A percentile compares a stretch with the other conserved stretches of the same genome.
phyloP scores from a whole-genome alignment of 108 stramenopile genomes.

The Phaeodactylum tricornutum region DNA sequence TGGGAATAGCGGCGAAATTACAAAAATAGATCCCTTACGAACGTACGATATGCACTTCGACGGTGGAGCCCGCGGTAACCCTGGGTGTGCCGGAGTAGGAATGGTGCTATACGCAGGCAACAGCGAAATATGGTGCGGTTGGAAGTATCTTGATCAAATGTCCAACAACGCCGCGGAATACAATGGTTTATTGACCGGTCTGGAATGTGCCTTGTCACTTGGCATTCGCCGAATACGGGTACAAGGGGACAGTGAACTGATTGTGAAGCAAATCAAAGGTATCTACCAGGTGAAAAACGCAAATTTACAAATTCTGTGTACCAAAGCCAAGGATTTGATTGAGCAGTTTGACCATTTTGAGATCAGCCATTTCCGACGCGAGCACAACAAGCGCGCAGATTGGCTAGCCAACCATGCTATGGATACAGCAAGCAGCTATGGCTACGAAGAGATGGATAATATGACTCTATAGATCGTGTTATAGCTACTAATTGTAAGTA shows the following conservation, averaged over 20 bases:
- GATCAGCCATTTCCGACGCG: conserved; percentile 49
- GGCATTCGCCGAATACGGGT: conserved; percentile 46
- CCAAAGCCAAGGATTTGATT: conserved; percentile 20
- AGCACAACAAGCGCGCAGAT: conserved; percentile 67
- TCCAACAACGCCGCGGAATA: conserved; percentile 87
- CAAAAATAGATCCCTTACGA: conserved; percentile 32
- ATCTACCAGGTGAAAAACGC: conserved; percentile 38
- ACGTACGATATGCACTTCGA: conserved; percentile 60
- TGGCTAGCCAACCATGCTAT: conserved; percentile 76
- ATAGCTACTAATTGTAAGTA: too few species aligned
- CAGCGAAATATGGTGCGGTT: conserved; percentile 49
- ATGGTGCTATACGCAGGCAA: conserved; percentile 58
- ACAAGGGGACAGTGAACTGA: conserved; percentile 65
- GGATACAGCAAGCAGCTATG: conserved; percentile 32
- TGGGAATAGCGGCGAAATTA: too few species aligned
- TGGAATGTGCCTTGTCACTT: conserved; percentile 48
- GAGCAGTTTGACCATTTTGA: conserved; percentile 40
- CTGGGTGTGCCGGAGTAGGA: conserved; percentile 54
- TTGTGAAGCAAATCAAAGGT: conserved; percentile 59
- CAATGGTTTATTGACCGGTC: conserved; percentile 39
- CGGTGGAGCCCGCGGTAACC: conserved; percentile 72
- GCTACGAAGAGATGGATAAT: too few species aligned
- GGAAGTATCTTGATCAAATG: conserved; percentile 34
- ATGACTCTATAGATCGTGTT: too few species aligned
- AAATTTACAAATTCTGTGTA: conserved; percentile 25